Evolutionary conservation across 2,329 filamentous ascomycete species (phyloP), one percentile per base, ranked within the genome.

Genomic region (Nannizzia gypsea): DNA sequence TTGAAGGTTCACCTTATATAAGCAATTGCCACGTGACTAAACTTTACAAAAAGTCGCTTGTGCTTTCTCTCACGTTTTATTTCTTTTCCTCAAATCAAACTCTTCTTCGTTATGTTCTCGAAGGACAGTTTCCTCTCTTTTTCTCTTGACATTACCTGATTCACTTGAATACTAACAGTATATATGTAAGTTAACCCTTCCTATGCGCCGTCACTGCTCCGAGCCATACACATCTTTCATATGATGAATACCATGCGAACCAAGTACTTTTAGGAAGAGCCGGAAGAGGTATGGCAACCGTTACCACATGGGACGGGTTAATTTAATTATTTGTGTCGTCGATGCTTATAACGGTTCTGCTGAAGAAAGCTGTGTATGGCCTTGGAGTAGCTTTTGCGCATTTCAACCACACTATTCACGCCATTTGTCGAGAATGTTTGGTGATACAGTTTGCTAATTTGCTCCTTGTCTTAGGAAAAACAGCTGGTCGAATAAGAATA

Each of bases 301-400:
- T 57, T 48, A 48, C 56, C 36, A 9, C 4, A 38, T 42, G 52
- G 64, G 60, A 57, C 56, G 57, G 61, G 57, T 54, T 54, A 54
- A 54, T 54, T 36, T 54, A n/a, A 54, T 54, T 46, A 48, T 24
- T 64, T 64, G 67, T 72, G 74, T 72, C 69, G 74, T 76, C 74
- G 74, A 67, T 76, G 74, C 74, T 76, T 76, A 76, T 67, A 76
- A 74, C 17, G 74, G 74, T 76, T 76, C 73, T 71, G 65, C 74
- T 76, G 74, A 76, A 65, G 68, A 67, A 46, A 54, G 50, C 13
- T 54, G 50, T 54, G 50, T 54, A 54, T 54, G 50, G 50, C 11
- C 34, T n/a, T 34, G 50, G 31, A 26, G 57, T 50, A n/a, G 11
- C 22, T 50, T 15, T 50, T 22, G 9, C 8, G 3, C 24, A 13